Percentiles rank a stretch among this genome's conserved stretches.
Evolutionary conservation across 176 grass and related monocot genomes (phyloP).

Genomic region (Eremochloa ophiuroides): DNA sequence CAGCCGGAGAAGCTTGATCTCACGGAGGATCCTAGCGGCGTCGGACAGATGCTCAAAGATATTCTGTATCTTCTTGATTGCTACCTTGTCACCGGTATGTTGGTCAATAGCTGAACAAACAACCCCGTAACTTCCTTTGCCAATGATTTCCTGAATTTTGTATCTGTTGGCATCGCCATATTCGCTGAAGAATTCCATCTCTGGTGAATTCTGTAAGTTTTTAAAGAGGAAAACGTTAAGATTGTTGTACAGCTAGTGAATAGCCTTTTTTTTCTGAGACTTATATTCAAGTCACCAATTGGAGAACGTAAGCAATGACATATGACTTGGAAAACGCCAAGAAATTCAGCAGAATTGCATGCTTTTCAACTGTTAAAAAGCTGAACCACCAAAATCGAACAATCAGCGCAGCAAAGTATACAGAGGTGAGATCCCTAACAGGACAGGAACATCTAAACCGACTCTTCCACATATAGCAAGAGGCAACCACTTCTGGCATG

Average conservation of each 20-base stretch:
- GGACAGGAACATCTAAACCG: background rate
- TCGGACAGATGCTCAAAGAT: slow-evolving; percentile 91
- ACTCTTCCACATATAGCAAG: background rate
- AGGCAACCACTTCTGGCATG: background rate
- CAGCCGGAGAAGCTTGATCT: slow-evolving; percentile 88
- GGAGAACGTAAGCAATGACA: background rate
- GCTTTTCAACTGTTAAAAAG: background rate
- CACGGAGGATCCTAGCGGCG: slow-evolving; percentile 82
- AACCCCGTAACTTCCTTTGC: slow-evolving; percentile 91
- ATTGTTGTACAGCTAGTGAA: background rate
- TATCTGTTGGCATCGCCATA: slow-evolving; percentile 81
- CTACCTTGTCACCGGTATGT: slow-evolving; percentile 85
- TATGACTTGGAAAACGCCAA: background rate
- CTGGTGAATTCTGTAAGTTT: slow-evolving; percentile 59
- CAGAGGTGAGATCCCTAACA: background rate
- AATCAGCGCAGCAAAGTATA: background rate
- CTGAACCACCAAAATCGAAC: background rate
- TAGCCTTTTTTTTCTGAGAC: background rate
- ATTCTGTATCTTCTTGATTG: slow-evolving; percentile 90
- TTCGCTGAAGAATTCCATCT: slow-evolving; percentile 90
- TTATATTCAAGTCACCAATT: background rate
- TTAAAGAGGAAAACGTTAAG: slow-evolving; percentile 1
- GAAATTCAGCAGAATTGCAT: background rate
- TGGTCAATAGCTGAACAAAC: slow-evolving; percentile 90
- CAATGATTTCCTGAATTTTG: slow-evolving; percentile 80